A percentile compares a stretch with the other conserved stretches of the same genome.
phyloP scores from a whole-genome alignment of 139 green algal genomes.

The Chlamydomonas asymmetrica region DNA sequence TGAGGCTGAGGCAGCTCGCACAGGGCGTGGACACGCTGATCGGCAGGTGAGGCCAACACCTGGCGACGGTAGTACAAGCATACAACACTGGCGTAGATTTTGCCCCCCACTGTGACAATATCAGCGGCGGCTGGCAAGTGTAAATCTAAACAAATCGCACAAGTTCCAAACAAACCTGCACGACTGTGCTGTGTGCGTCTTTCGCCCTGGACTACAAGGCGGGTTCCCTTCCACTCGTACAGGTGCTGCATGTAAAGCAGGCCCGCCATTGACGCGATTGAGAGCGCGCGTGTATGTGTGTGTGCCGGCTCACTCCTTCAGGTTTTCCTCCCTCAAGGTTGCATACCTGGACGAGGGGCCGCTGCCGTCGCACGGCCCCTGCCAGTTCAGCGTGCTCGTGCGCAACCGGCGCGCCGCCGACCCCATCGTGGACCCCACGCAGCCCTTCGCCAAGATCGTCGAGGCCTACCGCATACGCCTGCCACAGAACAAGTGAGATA shows the following conservation, averaged over 20 bases:
- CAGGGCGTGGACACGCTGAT: slow-evolving; percentile 47
- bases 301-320: slow-evolving; percentile 27
- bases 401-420: slow-evolving; percentile 10
- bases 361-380: not conserved
- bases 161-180: too few relatives aligned
- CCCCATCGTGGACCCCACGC: slow-evolving; percentile 17
- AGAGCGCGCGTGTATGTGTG: too few relatives aligned
- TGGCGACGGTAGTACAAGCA: too few relatives aligned
- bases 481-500: slow-evolving; percentile 17
- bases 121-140: too few relatives aligned
- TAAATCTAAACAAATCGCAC: too few relatives aligned
- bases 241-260: too few relatives aligned
- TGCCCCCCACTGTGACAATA: too few relatives aligned
- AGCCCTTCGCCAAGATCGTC: slow-evolving; percentile 14
- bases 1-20: slow-evolving; percentile 52
- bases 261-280: too few relatives aligned
- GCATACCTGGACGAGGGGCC: slow-evolving; percentile 62
- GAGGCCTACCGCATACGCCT: slow-evolving; percentile 32
- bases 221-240: too few relatives aligned
- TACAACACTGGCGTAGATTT: too few relatives aligned
- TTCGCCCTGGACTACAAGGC: too few relatives aligned
- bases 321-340: slow-evolving; percentile 60
- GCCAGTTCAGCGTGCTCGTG: slow-evolving; percentile 32
- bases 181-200: too few relatives aligned
- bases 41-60: slow-evolving; percentile 20